Evolutionary conservation across 306 rosid genomes (phyloP), one percentile per base, ranked within the genome.

Genomic region (Vigna unguiculata): DNA sequence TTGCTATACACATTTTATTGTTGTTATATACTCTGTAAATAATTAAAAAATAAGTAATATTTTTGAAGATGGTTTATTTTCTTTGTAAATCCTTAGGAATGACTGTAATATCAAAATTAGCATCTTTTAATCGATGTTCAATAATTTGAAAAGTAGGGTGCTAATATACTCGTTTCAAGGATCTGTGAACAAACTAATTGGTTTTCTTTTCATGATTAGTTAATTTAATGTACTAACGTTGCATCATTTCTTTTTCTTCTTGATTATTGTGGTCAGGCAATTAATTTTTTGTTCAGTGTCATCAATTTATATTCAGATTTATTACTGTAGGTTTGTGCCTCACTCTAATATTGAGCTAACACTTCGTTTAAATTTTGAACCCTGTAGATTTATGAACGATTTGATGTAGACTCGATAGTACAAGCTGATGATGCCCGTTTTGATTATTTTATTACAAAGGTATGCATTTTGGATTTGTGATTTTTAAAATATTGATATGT

Each of bases 381-480:
- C 71, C 19, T 84, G 66, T 86, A 94, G 98, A 71, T 89, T 70
- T 94, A 85, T 79, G 93, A 89, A 82, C 84, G 96, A 54, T 87
- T 90, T 83, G 77, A 79, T 70, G 83, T 85, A 59, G 89, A 90
- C 67, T 82, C 95, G 70, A 85, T 92, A 52, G 78, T 74, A 72
- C 81, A 92, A 74, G 90, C 87, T 74, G 91, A 94, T 58, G 90
- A 91, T 86, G 91, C 93, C 66, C 96, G 98, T 57, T 91, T 92
- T 81, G 89, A 92, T 72, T 90, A 91, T 83, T 94, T 94, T 82
- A 78, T 86, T 40, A 80, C 86, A 60, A 90, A 88, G 98, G 98
- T 94, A 71, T 59, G 81, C 46, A 22, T 78, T 65, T 38, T 77
- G 69, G 71, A 62, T 25, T 63, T n/a, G n/a, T n/a, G n/a, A n/a